Percentiles rank a stretch among this genome's conserved stretches.
Conservation (phyloP, 2,329 filamentous ascomycete species). For the Colletotrichum ledebouriae region DNA sequence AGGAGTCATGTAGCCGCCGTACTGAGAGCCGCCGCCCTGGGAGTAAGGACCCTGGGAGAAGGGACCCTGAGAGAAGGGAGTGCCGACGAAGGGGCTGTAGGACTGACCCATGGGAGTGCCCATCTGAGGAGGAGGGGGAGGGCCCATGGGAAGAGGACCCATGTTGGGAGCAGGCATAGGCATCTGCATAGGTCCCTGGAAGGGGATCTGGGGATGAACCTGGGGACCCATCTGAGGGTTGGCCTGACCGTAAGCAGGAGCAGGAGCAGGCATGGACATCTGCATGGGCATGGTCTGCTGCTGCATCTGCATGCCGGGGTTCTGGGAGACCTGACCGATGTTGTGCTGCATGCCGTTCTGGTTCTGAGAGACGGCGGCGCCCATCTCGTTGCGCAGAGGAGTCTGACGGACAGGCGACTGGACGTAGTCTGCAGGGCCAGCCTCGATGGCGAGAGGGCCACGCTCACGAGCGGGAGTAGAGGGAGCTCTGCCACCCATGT, state of each 20-base stretch:
- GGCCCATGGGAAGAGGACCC: conserved; percentile 22
- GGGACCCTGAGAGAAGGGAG: conserved; percentile 29
- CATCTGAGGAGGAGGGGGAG: conserved; percentile 24
- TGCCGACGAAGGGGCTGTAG: conserved; percentile 23
- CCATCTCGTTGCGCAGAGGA: conserved; percentile 15
- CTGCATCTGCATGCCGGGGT: conserved; percentile 9
- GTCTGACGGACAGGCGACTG: conserved; percentile 18
- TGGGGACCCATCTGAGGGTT: conserved; percentile 10
- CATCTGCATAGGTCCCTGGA: conserved; percentile 28
- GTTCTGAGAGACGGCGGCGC: background rate
- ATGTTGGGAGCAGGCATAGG: conserved; percentile 32
- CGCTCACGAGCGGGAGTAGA: conserved; percentile 34
- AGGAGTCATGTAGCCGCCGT: conserved; percentile 31
- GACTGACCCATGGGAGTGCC: conserved; percentile 27
- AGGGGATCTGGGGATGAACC: conserved; percentile 1
- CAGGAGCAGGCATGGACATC: conserved; percentile 8
- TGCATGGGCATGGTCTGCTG: conserved; percentile 19
- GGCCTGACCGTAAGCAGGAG: background rate
- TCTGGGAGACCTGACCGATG: conserved; percentile 10
- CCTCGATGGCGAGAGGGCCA: conserved; percentile 34
- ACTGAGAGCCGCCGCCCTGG: conserved; percentile 31
- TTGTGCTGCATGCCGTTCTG: background rate
- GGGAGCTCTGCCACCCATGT: conserved; percentile 21
- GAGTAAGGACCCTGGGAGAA: conserved; percentile 30
- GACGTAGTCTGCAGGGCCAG: conserved; percentile 5